Percentiles rank a stretch among this genome's conserved stretches.
Evolutionary conservation across 1,139 yeast species (phyloP).

Genomic region (Lizanozyma gosingica): DNA sequence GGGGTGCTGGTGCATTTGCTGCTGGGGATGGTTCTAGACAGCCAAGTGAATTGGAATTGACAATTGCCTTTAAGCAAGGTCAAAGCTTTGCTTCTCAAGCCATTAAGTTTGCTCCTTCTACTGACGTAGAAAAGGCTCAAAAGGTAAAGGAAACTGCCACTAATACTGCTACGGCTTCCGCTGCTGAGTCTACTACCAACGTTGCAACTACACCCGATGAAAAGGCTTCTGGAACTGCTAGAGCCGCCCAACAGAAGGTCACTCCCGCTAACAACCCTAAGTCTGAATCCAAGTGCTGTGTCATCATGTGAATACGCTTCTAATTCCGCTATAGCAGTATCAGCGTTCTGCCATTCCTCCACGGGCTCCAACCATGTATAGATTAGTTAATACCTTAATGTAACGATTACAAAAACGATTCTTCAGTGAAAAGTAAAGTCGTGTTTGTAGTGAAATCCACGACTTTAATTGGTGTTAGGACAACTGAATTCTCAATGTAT

Average conservation of each 20-base stretch:
- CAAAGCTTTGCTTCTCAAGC: constrained; percentile 11
- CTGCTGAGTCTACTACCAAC: neutral
- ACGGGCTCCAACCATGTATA: too few species aligned
- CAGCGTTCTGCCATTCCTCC: too few species aligned
- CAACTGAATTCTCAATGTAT: too few species aligned
- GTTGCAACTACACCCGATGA: constrained; percentile 1
- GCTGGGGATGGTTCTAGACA: constrained; percentile 12
- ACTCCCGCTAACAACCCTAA: constrained; percentile 5
- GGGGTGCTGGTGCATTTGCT: constrained; percentile 14
- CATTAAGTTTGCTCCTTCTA: constrained; percentile 4
- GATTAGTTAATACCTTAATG: too few species aligned
- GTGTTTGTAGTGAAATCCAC: too few species aligned
- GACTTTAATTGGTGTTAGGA: too few species aligned
- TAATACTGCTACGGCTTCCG: constrained; percentile 1
- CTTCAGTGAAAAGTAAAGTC: too few species aligned
- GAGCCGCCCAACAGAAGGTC: neutral
- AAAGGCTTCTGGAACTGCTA: constrained; percentile 1
- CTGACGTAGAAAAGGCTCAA: neutral
- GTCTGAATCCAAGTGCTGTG: constrained; percentile 10
- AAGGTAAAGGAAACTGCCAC: neutral
- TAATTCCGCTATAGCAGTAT: too few species aligned
- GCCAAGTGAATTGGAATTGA: constrained; percentile 10
- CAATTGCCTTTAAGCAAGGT: constrained; percentile 12
- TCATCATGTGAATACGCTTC: constrained; percentile 10
- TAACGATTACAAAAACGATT: too few species aligned